These are phyloP conservation scores for Dothideomycetes sp. DNA, from an alignment of 2,329 filamentous ascomycete genomes.

Conservation along the genomic window DNA sequence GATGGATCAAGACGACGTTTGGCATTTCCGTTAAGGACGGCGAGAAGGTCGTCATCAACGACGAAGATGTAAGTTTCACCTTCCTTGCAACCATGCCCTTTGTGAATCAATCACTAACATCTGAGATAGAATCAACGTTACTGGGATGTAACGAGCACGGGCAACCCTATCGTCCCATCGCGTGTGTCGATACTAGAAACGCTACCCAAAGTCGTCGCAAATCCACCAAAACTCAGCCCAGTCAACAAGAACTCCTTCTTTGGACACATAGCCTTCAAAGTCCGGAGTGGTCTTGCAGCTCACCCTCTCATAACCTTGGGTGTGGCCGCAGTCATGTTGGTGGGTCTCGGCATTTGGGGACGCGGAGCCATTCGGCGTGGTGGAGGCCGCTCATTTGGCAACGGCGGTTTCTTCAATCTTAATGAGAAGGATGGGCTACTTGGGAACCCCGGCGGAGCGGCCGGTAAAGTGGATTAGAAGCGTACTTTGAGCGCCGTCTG, in stretches of 20 bases:
- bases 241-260: slow-evolving; percentile 68
- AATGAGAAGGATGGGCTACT: slow-evolving; percentile 60
- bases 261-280: slow-evolving; percentile 52
- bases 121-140: slow-evolving; percentile 67
- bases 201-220: slow-evolving; percentile 57
- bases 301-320: slow-evolving; percentile 39
- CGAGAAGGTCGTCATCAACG: slow-evolving; percentile 90
- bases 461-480: slow-evolving; percentile 16
- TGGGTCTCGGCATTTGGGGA: slow-evolving; percentile 16
- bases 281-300: slow-evolving; percentile 28
- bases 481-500: not conserved
- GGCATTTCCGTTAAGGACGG: slow-evolving; percentile 78
- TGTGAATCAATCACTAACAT: not conserved
- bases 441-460: slow-evolving; percentile 29
- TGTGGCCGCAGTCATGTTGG: slow-evolving; percentile 43
- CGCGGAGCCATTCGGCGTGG: slow-evolving; percentile 18
- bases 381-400: slow-evolving; percentile 32
- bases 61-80: slow-evolving; percentile 69
- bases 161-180: slow-evolving; percentile 79
- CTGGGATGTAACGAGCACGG: slow-evolving; percentile 86
- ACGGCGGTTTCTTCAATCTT: slow-evolving; percentile 49
- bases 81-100: not conserved
- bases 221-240: slow-evolving; percentile 58
- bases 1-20: slow-evolving; percentile 92
- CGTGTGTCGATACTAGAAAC: slow-evolving; percentile 88